These are phyloP conservation scores for Colletotrichum tropicicola DNA, from an alignment of 2,329 filamentous ascomycete species.

Conservation along the genomic window DNA sequence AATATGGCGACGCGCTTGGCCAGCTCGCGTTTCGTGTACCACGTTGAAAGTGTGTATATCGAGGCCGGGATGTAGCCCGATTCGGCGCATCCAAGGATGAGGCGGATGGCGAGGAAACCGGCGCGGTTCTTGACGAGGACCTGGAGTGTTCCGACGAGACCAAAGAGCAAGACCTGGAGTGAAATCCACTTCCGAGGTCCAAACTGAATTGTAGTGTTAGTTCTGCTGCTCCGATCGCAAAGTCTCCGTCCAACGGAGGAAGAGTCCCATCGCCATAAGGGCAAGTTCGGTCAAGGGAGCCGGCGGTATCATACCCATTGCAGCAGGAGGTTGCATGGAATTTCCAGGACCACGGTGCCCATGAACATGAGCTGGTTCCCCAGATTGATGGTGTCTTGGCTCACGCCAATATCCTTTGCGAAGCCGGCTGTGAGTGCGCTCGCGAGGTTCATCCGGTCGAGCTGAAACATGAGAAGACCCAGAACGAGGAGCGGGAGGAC, in stretches of 20 bases:
- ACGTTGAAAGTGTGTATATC: conserved; percentile 60
- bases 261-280: too few species aligned
- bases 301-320: conserved; percentile 36
- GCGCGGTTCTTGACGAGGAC: conserved; percentile 49
- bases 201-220: too few species aligned
- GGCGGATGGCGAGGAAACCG: conserved; percentile 54
- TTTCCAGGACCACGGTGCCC: conserved; percentile 58
- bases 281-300: too few species aligned
- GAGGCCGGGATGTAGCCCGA: conserved; percentile 61
- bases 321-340: conserved; percentile 59
- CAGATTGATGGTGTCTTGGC: conserved; percentile 58
- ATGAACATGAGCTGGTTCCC: conserved; percentile 64
- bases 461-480: conserved; percentile 59
- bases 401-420: conserved; percentile 49
- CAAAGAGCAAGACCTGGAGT: conserved; percentile 57
- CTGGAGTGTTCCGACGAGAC: conserved; percentile 54
- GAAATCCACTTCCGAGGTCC: conserved; percentile 59
- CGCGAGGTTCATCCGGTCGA: conserved; percentile 62
- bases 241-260: too few species aligned
- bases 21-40: conserved; percentile 57
- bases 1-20: conserved; percentile 57
- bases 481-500: conserved; percentile 59
- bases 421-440: conserved; percentile 60
- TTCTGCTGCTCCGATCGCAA: too few species aligned
- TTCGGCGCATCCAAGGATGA: conserved; percentile 59